A percentile compares a stretch with the other conserved stretches of the same genome.
Conservation (phyloP, 139 green algal species). For the Chlamydomonas schloesseri region DNA sequence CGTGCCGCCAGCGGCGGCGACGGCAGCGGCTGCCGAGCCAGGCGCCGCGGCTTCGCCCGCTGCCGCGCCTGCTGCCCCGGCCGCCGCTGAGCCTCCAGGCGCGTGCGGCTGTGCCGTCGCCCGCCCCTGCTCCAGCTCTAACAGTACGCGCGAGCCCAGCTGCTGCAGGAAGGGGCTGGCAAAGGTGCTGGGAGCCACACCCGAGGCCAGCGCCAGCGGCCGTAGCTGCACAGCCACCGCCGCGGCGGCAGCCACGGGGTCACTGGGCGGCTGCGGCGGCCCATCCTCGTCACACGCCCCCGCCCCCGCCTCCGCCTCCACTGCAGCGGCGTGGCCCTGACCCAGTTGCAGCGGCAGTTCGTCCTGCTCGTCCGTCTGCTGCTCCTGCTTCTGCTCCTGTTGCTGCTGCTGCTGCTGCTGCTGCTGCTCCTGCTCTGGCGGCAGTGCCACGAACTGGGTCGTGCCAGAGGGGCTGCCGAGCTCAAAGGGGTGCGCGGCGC, state of each 20-base stretch:
- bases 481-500: constrained; percentile 9
- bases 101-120: background rate
- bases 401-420: background rate
- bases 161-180: constrained; percentile 21
- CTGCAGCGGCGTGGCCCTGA: too few relatives aligned
- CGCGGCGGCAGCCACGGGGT: background rate
- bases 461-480: constrained; percentile 6
- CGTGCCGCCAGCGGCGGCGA: background rate
- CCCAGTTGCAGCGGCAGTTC: background rate
- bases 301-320: too few relatives aligned
- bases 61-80: background rate
- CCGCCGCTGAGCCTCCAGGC: background rate
- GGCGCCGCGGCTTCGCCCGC: background rate
- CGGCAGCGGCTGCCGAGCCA: background rate
- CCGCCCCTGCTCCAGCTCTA: background rate
- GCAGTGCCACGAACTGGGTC: background rate
- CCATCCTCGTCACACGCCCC: too few relatives aligned
- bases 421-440: background rate
- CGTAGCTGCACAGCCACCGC: background rate
- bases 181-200: background rate
- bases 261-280: background rate
- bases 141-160: background rate
- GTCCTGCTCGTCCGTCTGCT: background rate
- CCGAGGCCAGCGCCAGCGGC: background rate
- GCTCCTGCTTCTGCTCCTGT: background rate